These are phyloP conservation scores for Hypholoma fasciculare DNA, from an alignment of 768 basidiomycete genomes.

Conservation along the genomic window DNA sequence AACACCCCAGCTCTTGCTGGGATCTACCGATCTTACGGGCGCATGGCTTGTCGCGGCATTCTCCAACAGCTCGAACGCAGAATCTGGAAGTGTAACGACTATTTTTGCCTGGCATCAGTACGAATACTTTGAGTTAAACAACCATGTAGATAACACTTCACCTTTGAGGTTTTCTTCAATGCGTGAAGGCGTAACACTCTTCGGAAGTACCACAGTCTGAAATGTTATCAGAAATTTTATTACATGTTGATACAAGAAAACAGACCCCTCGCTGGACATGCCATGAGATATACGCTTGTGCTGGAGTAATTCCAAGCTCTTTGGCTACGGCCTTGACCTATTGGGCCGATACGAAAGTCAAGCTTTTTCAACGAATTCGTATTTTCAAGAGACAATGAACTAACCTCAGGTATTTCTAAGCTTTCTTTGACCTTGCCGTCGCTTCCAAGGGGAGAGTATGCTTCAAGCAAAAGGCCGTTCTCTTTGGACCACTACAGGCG, in stretches of 20 bases:
- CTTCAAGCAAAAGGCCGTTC: constrained; percentile 64
- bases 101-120: neutral
- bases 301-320: constrained; percentile 69
- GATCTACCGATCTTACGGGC: constrained; percentile 57
- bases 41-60: constrained; percentile 52
- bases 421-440: constrained; percentile 54
- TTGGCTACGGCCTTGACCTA: constrained; percentile 59
- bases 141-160: constrained; percentile 20
- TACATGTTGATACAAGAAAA: neutral
- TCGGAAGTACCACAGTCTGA: constrained; percentile 72
- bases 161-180: constrained; percentile 72
- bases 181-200: constrained; percentile 71
- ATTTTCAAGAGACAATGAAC: neutral
- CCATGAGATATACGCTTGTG: constrained; percentile 77
- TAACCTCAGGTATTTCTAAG: constrained; percentile 57
- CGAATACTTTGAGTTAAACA: neutral
- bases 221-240: neutral
- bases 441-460: constrained; percentile 78
- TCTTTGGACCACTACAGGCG: constrained; percentile 61
- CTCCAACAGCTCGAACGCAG: constrained; percentile 46
- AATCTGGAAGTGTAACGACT: constrained; percentile 35
- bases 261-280: constrained; percentile 72
- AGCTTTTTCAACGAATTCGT: neutral
- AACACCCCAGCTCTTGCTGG: constrained; percentile 60
- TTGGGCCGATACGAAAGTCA: neutral